phyloP scores from a whole-genome alignment of 2,329 filamentous ascomycete genomes.

The Colletotrichum sp. region DNA sequence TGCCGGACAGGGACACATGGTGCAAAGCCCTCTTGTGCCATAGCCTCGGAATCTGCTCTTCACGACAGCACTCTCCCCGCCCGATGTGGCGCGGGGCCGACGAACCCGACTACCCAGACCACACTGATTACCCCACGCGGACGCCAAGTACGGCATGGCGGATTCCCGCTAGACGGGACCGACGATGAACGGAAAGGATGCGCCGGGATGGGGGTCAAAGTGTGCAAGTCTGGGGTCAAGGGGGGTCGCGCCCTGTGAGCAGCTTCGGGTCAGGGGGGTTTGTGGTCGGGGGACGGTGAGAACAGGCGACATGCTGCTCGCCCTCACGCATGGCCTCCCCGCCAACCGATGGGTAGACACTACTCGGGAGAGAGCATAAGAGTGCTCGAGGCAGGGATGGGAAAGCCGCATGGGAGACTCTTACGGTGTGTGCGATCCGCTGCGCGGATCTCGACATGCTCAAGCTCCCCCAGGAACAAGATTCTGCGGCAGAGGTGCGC shows the following conservation, averaged over 20 bases:
- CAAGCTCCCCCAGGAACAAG: neutral
- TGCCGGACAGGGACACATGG: conserved; percentile 36
- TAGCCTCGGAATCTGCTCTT: conserved; percentile 4
- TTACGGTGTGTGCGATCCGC: neutral
- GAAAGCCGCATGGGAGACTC: conserved; percentile 1
- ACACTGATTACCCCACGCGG: conserved; percentile 21
- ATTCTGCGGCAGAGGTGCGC: conserved; percentile 19
- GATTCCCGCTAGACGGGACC: conserved; percentile 19
- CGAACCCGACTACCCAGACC: conserved; percentile 6
- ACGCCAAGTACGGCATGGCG: conserved; percentile 9
- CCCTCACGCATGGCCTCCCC: conserved; percentile 9
- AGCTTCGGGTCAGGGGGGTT: neutral
- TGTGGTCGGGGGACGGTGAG: neutral
- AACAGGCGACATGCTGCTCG: conserved; percentile 12
- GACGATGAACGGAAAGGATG: neutral
- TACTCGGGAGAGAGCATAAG: neutral
- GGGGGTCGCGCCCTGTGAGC: conserved; percentile 3
- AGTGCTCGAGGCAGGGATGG: neutral
- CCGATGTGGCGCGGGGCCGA: neutral
- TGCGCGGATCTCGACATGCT: neutral
- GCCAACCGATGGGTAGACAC: neutral
- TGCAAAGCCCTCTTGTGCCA: conserved; percentile 23
- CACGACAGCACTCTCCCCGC: neutral
- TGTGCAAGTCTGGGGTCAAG: neutral
- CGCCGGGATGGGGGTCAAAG: conserved; percentile 18